phyloP scores from a whole-genome alignment of 192 early-diverging fungal species.

The Glomus cerebriforme region DNA sequence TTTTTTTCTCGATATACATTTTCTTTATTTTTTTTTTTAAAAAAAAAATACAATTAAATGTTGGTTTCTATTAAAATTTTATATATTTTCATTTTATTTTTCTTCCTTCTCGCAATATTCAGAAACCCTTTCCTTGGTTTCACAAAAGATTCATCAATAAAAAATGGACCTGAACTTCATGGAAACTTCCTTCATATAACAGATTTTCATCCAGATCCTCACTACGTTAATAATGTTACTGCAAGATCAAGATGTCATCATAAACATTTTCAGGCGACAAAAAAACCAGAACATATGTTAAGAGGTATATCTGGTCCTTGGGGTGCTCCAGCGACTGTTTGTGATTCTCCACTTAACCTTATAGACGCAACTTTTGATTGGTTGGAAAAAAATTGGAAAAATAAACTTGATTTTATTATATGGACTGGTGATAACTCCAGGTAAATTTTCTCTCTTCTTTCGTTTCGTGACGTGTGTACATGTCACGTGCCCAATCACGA shows the following conservation, averaged over 20 bases:
- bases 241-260: slow-evolving; percentile 65
- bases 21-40: too few relatives aligned
- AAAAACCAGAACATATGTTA: slow-evolving; percentile 40
- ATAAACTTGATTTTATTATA: slow-evolving; percentile 68
- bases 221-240: slow-evolving; percentile 57
- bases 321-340: slow-evolving; percentile 60
- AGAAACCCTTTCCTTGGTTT: too few relatives aligned
- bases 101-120: too few relatives aligned
- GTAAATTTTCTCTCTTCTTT: slow-evolving; percentile 33
- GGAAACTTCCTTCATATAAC: slow-evolving; percentile 76
- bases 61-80: too few relatives aligned
- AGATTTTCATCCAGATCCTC: slow-evolving; percentile 70
- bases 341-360: slow-evolving; percentile 63
- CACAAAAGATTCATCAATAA: too few relatives aligned
- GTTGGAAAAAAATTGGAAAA: slow-evolving; percentile 52
- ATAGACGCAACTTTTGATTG: slow-evolving; percentile 64
- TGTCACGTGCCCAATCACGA: too few relatives aligned
- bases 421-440: slow-evolving; percentile 80
- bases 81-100: too few relatives aligned
- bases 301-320: slow-evolving; percentile 51
- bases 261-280: slow-evolving; percentile 4
- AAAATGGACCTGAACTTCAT: slow-evolving; percentile 28
- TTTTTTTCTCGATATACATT: too few relatives aligned
- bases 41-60: too few relatives aligned
- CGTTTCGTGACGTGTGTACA: too few relatives aligned